Base-by-base conservation (phyloP, 176 grass and related monocot species). In the Triticum dicoccoides region DNA sequence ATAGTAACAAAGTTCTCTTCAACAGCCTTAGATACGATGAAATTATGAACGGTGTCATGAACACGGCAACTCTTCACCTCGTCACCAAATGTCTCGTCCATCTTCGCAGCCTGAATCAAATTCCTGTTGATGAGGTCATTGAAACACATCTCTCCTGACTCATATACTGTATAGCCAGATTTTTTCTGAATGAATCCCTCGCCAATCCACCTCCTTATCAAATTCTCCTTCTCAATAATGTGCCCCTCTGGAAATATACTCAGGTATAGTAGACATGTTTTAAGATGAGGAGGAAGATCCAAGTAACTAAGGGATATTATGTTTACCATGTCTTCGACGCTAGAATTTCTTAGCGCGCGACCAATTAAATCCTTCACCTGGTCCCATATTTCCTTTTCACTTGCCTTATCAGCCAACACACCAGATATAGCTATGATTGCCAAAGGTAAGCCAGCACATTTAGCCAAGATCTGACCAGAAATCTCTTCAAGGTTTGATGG, bases 1-100 rank as follows among this genome's bases (percentile, higher is more conserved):
- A 79, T 14, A 15, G 73, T 83, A 65, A 74, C 63, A 33, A 91
- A 91, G 42, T 87, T 91, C 39, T 83, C 89, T 68, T 91, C 84
- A 52, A 65, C 47, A 1, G 73, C 42, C 58, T 79, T 87, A 12
- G 63, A 30, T 30, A 84, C 39, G 14, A 91, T 62, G 12, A 84
- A 61, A 17, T 91, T 66, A 84, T 41, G 65, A 21, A 91, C 8
- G 6, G 72, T 65, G 78, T 80, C 85, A 56, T 91, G 80, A 15
- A 91, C 80, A 42, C 61, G 27, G 5, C 73, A 80, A 25, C 51
- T 87, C 25, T 30, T 11, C 11, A 86, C 24, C 69, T 59, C 73
- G 39, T 59, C 88, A 35, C 67, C 54, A 76, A 23, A 67, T 23
- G 21, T 76, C 73, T 38, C 6, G 0, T 59, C 54, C 54, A 59